Base-by-base conservation (phyloP, 1,139 yeast genomes). In the Blastobotrys capitulatus region DNA sequence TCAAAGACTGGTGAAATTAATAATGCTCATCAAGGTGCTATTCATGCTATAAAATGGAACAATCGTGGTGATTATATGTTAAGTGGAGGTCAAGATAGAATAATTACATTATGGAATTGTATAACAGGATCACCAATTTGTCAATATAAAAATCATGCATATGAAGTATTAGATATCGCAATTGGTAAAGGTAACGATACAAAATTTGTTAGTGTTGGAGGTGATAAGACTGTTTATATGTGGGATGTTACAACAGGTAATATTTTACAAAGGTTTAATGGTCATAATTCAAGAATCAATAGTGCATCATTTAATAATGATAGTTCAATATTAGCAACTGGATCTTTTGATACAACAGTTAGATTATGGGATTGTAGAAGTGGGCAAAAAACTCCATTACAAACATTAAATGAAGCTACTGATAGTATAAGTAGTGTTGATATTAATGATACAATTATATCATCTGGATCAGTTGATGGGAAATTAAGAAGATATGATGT, bases 391-490 rank as follows among this genome's bases (percentile, higher is more conserved):
- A 52, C 51, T 38, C 70, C 72, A 2, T 55, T 69, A 6, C 73
- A 69, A 52, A 53, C 62, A 2, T 56, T 69, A 13, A 50, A 54
- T 2, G 71, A 68, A 8, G 68, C 72, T 13, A 60, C 54, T 39
- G 73, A 69, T 46, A 64, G 70, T 40, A 61, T 69, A 1, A 58
- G 69, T 1, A 51, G 59, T 5, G 63, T 69, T 2, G 52, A 44
- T 2, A 55, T 67, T 1, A 48, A 51, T 9, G 60, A 50, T 6
- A 43, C 52, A n/a, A 52, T 52, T 34, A 57, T 69, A 25, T 46
- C 61, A n/a, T 54, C 71, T n/a, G 72, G 68, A 37, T 65, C 70
- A 4, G 64, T 65, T 1, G 73, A 69, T 44, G 72, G 72, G 6
- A 46, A 44, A 12, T 47, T 67, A 15, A 54, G 73, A 19, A 50